Base-by-base conservation (phyloP, 148 eudicot species). In the Talinum fruticosum region DNA sequence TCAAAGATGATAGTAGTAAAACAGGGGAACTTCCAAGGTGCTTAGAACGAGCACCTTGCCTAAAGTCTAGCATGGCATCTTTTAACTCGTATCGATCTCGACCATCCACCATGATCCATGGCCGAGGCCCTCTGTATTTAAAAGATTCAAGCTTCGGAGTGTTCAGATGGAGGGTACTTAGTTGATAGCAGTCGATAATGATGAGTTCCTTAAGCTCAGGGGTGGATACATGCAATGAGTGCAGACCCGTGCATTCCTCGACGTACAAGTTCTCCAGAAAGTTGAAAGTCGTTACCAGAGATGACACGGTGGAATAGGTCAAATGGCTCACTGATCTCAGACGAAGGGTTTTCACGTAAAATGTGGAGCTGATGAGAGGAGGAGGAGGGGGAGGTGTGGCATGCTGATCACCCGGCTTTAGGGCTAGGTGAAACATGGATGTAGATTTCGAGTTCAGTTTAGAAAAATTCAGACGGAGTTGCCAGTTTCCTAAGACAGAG, bases 41-140 rank as follows among this genome's bases (percentile, higher is more conserved):
- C 19, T 72, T 65, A 62, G 61, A 57, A 12, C 70, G 70, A 45
- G 67, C 54, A 21, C 76, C 76, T 29, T 53, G 32, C 65, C 81
- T 71, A 30, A 78, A 78, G 62, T 78, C 81, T 12, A 78, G 81
- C 75, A 78, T 71, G n/a, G 41, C 70, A 62, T 78, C 81, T 62
- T 71, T 38, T 8, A 78, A 32, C 62, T 2, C 21, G 5, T 71
- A 69, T 26, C 23, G 21, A 18, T 64, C 67, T 2, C 44, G 51
- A 28, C 79, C 79, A 16, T 66, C 49, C 1, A 35, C 69, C 29
- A 69, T 47, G 47, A 77, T 77, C 73, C 69, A 61, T 24, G 81
- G 81, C 23, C 72, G 65, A 33, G 7, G 34, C 32, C 81, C 81
- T 41, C 16, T 54, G 33, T 37, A 78, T 5, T 36, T 29, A 47